Evolutionary conservation across 1,284 basidiomycete species (phyloP), one percentile per base, ranked within the genome.

Genomic region (Ustilago vetiveriae): DNA sequence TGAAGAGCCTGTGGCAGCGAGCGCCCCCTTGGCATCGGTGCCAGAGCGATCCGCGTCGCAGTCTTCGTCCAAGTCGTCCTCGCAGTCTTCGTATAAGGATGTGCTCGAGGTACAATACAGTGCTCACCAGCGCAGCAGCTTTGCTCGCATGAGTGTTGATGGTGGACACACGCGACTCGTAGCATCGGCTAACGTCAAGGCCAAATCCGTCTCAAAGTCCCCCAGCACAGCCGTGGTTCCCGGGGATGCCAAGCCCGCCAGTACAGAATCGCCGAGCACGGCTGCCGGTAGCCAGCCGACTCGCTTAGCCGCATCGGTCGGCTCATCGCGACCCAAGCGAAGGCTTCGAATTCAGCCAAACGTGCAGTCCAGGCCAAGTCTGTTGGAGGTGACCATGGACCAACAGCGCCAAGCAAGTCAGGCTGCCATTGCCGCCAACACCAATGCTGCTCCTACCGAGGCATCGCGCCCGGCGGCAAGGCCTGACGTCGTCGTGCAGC

Each of bases 341-440:
- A 48, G 39, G 37, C 54, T 65, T 26, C 54, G 54, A 5, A 65
- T 65, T 19, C 45, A 57, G 26, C 62, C 62, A 37, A 65, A 65
- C 11, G 42, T 54, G 8, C 62, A 65, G 46, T 57, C 62, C 3
- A n/a, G 62, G 7, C 54, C 39, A 3, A 65, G 62, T 29, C 41
- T 65, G 11, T 30, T 65, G 21, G 54, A 65, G n/a, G 29, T 21
- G 41, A 65, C 62, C 0, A 65, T 57, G 54, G 46, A 65, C 13
- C 43, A 65, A 33, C 50, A 47, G 32, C 27, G 19, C 7, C 36
- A 41, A n/a, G 26, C 62, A 3, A 49, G 54, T 27, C 24, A 33
- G 11, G 38, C 35, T 14, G 54, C 62, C 14, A 42, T 45, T 3
- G 24, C 62, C 7, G 32, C 50, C 32, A 56, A 29, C 35, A 29